Evolutionary conservation across 768 basidiomycete species (phyloP).

Genomic region (Rhodosporidiobolus sp.): DNA sequence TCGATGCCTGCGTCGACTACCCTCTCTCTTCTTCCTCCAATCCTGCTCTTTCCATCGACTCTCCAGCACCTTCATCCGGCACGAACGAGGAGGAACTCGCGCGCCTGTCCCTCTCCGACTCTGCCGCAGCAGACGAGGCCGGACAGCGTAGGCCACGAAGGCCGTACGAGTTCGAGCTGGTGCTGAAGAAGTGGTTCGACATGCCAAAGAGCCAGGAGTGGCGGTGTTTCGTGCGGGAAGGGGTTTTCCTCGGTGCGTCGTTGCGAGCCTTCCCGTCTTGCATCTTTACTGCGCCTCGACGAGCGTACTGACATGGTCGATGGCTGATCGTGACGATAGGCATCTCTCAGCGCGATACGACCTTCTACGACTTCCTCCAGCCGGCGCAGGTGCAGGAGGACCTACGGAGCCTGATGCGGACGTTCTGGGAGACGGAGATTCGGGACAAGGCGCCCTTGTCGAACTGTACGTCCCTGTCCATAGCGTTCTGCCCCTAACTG

Average conservation of each 20-base stretch:
- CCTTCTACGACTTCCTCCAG: conserved; percentile 82
- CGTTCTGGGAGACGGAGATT: conserved; percentile 70
- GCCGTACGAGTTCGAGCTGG: conserved; percentile 62
- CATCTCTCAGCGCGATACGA: conserved; percentile 80
- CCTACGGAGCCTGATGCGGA: conserved; percentile 57
- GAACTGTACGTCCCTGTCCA: conserved; percentile 74
- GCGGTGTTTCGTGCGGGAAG: conserved; percentile 80
- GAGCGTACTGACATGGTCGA: background rate
- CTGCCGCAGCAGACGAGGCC: background rate
- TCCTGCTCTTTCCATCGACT: too few relatives aligned
- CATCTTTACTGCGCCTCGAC: too few relatives aligned
- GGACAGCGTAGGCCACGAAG: background rate
- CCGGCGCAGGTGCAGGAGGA: conserved; percentile 58
- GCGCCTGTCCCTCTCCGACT: conserved; percentile 9
- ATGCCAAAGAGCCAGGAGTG: conserved; percentile 80
- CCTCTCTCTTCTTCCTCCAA: background rate
- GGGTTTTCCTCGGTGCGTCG: conserved; percentile 64
- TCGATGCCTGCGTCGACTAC: conserved; percentile 59
- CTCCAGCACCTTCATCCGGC: background rate
- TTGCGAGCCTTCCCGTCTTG: background rate
- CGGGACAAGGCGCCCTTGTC: conserved; percentile 59
- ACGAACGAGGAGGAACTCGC: conserved; percentile 33
- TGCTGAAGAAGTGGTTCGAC: conserved; percentile 85
- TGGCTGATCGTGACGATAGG: conserved; percentile 53
- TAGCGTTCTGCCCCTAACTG: background rate